Conservation (phyloP, 345 rosid species). For the Linum trigynum region DNA sequence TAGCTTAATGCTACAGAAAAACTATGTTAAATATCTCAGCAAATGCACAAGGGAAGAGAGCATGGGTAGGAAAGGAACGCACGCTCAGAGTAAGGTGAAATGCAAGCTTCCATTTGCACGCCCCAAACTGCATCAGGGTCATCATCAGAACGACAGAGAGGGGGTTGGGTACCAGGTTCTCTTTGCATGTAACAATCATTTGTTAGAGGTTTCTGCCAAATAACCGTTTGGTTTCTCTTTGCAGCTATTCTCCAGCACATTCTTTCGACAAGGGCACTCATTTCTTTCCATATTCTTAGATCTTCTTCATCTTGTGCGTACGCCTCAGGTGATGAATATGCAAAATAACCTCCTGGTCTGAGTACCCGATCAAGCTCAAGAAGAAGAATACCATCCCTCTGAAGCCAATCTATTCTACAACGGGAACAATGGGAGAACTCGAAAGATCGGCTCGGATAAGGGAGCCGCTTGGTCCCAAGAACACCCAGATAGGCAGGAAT, state of each 20-base stretch:
- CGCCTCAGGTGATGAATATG: slow-evolving; percentile 97
- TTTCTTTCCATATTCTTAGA: slow-evolving; percentile 85
- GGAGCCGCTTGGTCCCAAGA: slow-evolving; percentile 88
- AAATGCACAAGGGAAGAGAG: neutral
- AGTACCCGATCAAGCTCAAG: slow-evolving; percentile 96
- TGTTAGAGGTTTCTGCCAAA: slow-evolving; percentile 91
- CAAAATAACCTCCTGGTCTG: slow-evolving; percentile 97
- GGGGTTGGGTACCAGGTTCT: slow-evolving; percentile 80
- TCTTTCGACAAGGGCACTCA: slow-evolving; percentile 82
- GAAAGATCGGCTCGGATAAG: slow-evolving; percentile 98
- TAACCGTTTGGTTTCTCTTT: slow-evolving; percentile 87
- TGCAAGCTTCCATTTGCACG: slow-evolving; percentile 89
- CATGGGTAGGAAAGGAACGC: slow-evolving; percentile 27
- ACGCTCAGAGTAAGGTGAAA: slow-evolving; percentile 82
- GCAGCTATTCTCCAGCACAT: slow-evolving; percentile 98
- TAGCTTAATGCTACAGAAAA: neutral
- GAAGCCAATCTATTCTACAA: slow-evolving; percentile 99
- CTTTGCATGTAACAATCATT: slow-evolving; percentile 83
- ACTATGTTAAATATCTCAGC: neutral
- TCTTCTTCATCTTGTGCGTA: slow-evolving; percentile 97
- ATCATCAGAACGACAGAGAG: slow-evolving; percentile 73
- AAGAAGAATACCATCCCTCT: slow-evolving; percentile 93
- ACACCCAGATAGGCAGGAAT: slow-evolving; percentile 99
- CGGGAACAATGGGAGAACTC: slow-evolving; percentile 98
- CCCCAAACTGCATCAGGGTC: slow-evolving; percentile 91